A percentile compares a stretch with the other conserved stretches of the same genome.
These are phyloP conservation scores for Ophiostoma montium DNA, from an alignment of 2,329 filamentous ascomycete genomes.

Conservation along the genomic window DNA sequence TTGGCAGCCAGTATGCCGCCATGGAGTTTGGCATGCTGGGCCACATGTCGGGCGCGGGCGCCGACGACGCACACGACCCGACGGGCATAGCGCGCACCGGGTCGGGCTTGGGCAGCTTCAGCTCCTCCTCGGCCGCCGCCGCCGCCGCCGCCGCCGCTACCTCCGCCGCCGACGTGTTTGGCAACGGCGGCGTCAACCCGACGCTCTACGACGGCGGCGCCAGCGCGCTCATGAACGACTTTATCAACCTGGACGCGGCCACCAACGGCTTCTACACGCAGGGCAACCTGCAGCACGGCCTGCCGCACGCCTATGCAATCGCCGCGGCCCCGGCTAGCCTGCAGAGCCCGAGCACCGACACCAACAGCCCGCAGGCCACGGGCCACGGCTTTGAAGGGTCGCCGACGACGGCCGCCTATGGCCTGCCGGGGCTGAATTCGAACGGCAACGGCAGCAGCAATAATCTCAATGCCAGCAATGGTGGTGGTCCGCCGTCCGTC, in stretches of 20 bases:
- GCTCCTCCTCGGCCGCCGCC: slow-evolving; percentile 21
- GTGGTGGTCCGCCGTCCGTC: not conserved
- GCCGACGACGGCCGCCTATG: slow-evolving; percentile 27
- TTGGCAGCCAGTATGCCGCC: slow-evolving; percentile 90
- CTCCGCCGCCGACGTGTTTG: slow-evolving; percentile 31
- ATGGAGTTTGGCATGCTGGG: slow-evolving; percentile 93
- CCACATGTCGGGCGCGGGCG: slow-evolving; percentile 85
- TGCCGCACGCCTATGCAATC: slow-evolving; percentile 52
- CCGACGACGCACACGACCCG: slow-evolving; percentile 64
- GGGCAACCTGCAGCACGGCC: slow-evolving; percentile 45
- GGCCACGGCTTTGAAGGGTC: slow-evolving; percentile 41
- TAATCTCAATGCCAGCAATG: slow-evolving; percentile 3
- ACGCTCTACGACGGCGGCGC: slow-evolving; percentile 31
- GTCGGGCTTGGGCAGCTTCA: slow-evolving; percentile 25
- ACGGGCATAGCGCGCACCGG: slow-evolving; percentile 12
- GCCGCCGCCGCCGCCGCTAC: slow-evolving; percentile 21
- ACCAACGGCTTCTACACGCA: slow-evolving; percentile 34
- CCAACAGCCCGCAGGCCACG: slow-evolving; percentile 45
- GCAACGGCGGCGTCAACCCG: slow-evolving; percentile 33
- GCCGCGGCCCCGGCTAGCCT: slow-evolving; percentile 47
- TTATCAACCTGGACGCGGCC: slow-evolving; percentile 35
- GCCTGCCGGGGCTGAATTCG: not conserved
- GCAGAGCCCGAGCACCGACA: slow-evolving; percentile 50
- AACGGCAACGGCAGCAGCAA: not conserved
- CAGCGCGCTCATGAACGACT: slow-evolving; percentile 34